A percentile compares a stretch with the other conserved stretches of the same genome.
Conservation (phyloP, 768 basidiomycete genomes). For the Lactifluus subvellereus region DNA sequence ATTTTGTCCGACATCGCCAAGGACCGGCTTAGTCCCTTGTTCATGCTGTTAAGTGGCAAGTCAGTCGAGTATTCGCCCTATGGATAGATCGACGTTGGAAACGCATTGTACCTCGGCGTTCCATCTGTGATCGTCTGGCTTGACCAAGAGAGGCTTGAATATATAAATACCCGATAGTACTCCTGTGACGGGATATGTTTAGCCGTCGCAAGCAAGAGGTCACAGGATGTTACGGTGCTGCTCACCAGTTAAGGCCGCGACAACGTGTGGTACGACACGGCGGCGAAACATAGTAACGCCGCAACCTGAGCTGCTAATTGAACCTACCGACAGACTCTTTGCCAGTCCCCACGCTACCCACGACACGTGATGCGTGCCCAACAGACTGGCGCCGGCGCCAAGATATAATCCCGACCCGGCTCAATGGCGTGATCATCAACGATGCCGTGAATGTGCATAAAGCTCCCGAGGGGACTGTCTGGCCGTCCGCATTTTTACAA, state of each 20-base stretch:
- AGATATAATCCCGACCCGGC: slow-evolving; percentile 3
- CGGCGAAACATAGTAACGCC: slow-evolving; percentile 8
- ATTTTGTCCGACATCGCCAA: neutral
- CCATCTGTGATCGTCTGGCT: neutral
- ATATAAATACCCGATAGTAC: slow-evolving; percentile 18
- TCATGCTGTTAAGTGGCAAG: neutral
- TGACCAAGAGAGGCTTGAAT: slow-evolving; percentile 15
- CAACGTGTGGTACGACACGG: slow-evolving; percentile 4
- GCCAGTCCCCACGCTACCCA: too few species aligned
- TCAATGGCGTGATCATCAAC: slow-evolving; percentile 14
- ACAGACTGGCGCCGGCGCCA: slow-evolving; percentile 15
- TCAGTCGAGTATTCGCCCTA: neutral
- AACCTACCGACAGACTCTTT: neutral
- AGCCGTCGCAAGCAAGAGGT: neutral
- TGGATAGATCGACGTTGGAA: neutral
- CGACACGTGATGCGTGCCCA: neutral
- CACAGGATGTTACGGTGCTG: neutral
- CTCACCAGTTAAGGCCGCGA: slow-evolving; percentile 52
- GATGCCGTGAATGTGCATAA: too few species aligned
- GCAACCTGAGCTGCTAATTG: neutral
- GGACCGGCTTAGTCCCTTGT: neutral
- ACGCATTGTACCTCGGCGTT: neutral
- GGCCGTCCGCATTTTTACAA: neutral
- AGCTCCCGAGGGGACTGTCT: neutral
- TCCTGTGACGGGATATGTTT: neutral